Evolutionary conservation across 1,139 yeast species (phyloP).

Genomic region (Geotrichum australiense): DNA sequence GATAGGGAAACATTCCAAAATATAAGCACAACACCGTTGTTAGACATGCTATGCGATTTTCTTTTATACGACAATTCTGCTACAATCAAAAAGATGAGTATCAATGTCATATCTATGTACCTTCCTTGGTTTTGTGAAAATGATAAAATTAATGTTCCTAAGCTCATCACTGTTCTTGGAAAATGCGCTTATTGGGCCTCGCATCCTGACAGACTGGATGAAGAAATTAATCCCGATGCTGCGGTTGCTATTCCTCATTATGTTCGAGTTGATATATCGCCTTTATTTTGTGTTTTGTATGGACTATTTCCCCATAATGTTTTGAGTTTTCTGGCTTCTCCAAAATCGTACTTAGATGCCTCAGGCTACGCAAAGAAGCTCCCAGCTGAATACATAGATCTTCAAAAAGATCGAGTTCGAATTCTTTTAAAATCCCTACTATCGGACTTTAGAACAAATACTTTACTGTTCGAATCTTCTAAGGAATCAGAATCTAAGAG

Average conservation of each 20-base stretch:
- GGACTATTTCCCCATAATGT: constrained; percentile 57
- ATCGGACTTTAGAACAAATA: constrained; percentile 11
- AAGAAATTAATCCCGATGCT: constrained; percentile 2
- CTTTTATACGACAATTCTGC: constrained; percentile 43
- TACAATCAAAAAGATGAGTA: constrained; percentile 39
- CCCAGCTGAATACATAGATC: constrained; percentile 13
- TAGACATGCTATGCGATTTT: constrained; percentile 34
- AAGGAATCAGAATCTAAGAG: constrained; percentile 12
- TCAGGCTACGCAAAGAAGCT: constrained; percentile 2
- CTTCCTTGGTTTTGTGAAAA: constrained; percentile 46
- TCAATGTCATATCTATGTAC: constrained; percentile 46
- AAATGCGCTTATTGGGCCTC: constrained; percentile 40
- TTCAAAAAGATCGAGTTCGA: neutral
- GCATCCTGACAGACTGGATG: neutral
- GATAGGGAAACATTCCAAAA: neutral
- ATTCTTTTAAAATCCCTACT: constrained; percentile 9
- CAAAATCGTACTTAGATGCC: constrained; percentile 26
- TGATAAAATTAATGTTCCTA: constrained; percentile 38
- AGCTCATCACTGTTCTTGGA: constrained; percentile 42
- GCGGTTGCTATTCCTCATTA: constrained; percentile 23
- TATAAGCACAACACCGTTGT: constrained; percentile 8
- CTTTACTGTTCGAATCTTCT: constrained; percentile 7
- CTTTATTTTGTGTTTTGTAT: constrained; percentile 45
- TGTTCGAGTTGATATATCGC: constrained; percentile 26
- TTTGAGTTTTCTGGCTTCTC: constrained; percentile 40